A percentile compares a stretch with the other conserved stretches of the same genome.
Conservation (phyloP, 345 rosid species). For the Iberis pinnata region DNA sequence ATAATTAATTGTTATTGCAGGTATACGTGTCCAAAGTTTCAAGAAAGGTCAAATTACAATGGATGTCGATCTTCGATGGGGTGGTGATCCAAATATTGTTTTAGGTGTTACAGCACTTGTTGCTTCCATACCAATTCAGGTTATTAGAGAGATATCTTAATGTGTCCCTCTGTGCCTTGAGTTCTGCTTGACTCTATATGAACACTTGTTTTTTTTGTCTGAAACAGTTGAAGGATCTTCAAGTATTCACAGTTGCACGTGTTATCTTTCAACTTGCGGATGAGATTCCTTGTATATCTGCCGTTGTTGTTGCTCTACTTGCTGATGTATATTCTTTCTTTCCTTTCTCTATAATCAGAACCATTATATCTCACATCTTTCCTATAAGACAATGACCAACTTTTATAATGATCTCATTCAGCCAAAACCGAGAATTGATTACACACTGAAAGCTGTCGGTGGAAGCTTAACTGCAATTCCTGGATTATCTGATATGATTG, state of each 20-base stretch:
- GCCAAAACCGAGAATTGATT: slow-evolving; percentile 97
- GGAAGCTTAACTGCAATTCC: slow-evolving; percentile 98
- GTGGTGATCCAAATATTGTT: slow-evolving; percentile 97
- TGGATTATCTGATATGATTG: slow-evolving; percentile 94
- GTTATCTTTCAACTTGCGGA: slow-evolving; percentile 97
- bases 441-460: slow-evolving; percentile 93
- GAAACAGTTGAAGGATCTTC: slow-evolving; percentile 89
- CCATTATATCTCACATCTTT: slow-evolving; percentile 5
- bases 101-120: slow-evolving; percentile 89
- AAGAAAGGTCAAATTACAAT: slow-evolving; percentile 90
- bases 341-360: not conserved
- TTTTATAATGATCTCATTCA: slow-evolving; percentile 33
- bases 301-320: slow-evolving; percentile 92
- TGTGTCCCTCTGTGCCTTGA: not conserved
- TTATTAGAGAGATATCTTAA: slow-evolving; percentile 22
- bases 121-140: slow-evolving; percentile 99
- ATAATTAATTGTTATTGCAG: slow-evolving; percentile 39
- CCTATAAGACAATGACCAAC: slow-evolving; percentile 14
- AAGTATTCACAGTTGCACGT: slow-evolving; percentile 87
- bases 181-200: not conserved
- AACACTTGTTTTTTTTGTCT: slow-evolving; percentile 22
- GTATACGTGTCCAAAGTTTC: slow-evolving; percentile 95
- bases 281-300: slow-evolving; percentile 97
- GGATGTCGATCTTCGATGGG: slow-evolving; percentile 98
- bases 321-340: slow-evolving; percentile 52